Conservation (phyloP, 75 land plant species). For the Larix kaempferi region DNA sequence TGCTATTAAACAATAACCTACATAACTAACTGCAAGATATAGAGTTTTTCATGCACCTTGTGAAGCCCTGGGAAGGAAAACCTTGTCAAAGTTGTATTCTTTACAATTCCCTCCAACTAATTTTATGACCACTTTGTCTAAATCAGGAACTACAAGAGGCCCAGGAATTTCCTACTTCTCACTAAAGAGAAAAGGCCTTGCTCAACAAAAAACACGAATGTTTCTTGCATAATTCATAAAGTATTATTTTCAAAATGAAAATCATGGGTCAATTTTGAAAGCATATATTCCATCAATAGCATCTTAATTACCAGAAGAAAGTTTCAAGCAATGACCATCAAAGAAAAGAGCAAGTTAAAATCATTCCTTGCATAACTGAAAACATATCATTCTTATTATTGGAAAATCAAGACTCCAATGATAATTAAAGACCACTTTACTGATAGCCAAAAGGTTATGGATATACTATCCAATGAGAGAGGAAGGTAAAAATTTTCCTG, state of each 20-base stretch:
- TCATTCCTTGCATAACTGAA: neutral
- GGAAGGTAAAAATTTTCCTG: neutral
- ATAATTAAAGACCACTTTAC: neutral
- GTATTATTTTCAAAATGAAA: neutral
- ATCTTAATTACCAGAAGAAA: neutral
- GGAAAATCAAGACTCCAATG: neutral
- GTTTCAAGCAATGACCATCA: neutral
- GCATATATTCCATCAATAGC: neutral
- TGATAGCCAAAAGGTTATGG: neutral
- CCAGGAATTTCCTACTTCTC: conserved; percentile 16
- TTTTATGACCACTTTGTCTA: conserved; percentile 27
- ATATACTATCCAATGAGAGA: neutral
- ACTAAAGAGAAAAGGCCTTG: conserved; percentile 42
- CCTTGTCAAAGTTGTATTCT: conserved; percentile 65
- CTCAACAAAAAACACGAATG: conserved; percentile 81
- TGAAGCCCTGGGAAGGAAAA: conserved; percentile 55
- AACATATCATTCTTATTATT: neutral
- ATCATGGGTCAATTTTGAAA: neutral
- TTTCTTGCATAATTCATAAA: conserved; percentile 43
- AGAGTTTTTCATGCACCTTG: conserved; percentile 50
- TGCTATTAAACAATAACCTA: neutral
- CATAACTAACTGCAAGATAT: neutral
- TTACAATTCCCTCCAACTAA: conserved; percentile 33
- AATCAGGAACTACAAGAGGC: conserved; percentile 29
- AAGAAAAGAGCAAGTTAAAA: neutral